Base-by-base conservation (phyloP, 2,329 filamentous ascomycete species). In the Aaosphaeria arxii region DNA sequence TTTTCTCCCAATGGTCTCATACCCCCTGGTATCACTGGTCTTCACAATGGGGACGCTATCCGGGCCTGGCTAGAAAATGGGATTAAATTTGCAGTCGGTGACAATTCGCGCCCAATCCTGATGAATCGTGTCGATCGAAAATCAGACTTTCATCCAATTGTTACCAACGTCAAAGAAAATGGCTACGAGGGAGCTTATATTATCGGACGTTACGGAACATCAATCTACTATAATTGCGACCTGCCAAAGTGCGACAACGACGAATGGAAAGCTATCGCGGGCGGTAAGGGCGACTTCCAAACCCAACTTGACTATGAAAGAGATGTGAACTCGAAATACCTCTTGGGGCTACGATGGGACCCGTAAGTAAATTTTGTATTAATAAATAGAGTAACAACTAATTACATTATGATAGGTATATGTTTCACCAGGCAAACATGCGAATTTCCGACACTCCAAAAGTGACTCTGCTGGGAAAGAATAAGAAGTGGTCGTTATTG, bases 191-290 rank as follows among this genome's bases (percentile, higher is more conserved):
- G 81, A 2, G 71, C 80, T 35, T 72, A 74, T 49, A 74, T 84
- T 42, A 76, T 80, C 53, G 78, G 78, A 7, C 77, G 81, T 30
- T 84, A 74, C 72, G 76, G 80, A 1, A 81, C 78, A 4, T 77
- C 77, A 39, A 83, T 84, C 51, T 84, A 83, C 69, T 84, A 80
- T 71, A 83, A 84, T 69, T 84, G 81, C 59, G 75, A 82, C 54
- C 74, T 72, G 5, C 71, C 78, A 1, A 67, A 63, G 13, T 84
- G 81, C 58, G 81, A 77, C 0, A 65, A 76, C 28, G 62, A 72
- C 29, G 81, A 84, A 61, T 84, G 81, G 81, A 79, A 78, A 42
- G 71, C 77, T 45, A 83, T 80, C 4, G 78, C 79, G 2, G 72
- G 59, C 9, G 79, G 78, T 35, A 63, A 58, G 3, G 80, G 80